Conservation (phyloP, 441 rosid genomes). For the Raphanus hybrid region DNA sequence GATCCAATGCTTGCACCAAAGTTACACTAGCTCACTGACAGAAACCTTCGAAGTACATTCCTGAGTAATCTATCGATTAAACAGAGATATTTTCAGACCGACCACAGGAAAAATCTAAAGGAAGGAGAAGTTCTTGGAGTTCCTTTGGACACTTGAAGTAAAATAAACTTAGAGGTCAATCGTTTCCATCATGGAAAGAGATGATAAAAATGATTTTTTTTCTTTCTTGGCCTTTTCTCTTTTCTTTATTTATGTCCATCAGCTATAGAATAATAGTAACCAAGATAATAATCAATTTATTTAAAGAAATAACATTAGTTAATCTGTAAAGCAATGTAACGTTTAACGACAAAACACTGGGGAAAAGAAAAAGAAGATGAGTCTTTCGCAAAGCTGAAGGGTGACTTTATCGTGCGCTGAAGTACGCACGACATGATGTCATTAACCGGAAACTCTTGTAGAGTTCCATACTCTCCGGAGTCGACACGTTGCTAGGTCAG, state of each 20-base stretch:
- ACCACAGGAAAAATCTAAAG: constrained; percentile 29
- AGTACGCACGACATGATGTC: constrained; percentile 40
- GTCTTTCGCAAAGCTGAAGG: constrained; percentile 18
- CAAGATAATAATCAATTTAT: neutral
- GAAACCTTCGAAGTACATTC: neutral
- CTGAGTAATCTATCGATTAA: neutral
- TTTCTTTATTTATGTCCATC: constrained; percentile 26
- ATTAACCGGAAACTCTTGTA: neutral
- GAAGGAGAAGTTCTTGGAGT: constrained; percentile 23
- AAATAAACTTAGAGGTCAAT: constrained; percentile 37
- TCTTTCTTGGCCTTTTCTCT: constrained; percentile 6
- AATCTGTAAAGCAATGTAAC: constrained; percentile 25
- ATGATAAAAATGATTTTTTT: constrained; percentile 10
- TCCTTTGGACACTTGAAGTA: constrained; percentile 29
- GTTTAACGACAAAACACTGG: constrained; percentile 31
- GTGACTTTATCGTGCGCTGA: constrained; percentile 32
- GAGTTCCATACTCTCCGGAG: constrained; percentile 7
- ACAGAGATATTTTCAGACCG: constrained; percentile 18
- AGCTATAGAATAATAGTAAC: constrained; percentile 21
- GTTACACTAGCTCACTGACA: constrained; percentile 12
- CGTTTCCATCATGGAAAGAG: constrained; percentile 36
- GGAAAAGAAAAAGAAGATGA: neutral
- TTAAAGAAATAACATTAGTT: constrained; percentile 6
- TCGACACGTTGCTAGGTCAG: constrained; percentile 12
- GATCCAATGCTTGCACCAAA: constrained; percentile 36